Percentiles rank a stretch among this genome's conserved stretches.
phyloP scores from a whole-genome alignment of 1,139 yeast species.

The Hemisphaericaspora lyxosophila region DNA sequence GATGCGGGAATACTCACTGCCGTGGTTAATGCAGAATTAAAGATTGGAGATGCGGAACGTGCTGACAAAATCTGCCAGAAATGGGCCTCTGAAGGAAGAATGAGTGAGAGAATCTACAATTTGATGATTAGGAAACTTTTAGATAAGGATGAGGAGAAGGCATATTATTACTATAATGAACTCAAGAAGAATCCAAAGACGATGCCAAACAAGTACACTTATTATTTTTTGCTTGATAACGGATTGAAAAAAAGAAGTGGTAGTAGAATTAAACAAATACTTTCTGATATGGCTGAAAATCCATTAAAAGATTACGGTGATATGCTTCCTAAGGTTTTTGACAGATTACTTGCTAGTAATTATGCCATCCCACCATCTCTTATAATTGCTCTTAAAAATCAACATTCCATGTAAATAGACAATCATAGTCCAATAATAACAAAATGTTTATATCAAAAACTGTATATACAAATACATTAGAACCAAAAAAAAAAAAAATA shows the following conservation, averaged over 20 bases:
- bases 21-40: constrained; percentile 58
- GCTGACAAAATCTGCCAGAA: constrained; percentile 53
- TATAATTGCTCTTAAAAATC: neutral
- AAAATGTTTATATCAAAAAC: too few species aligned
- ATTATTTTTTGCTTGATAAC: constrained; percentile 51
- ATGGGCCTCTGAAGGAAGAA: constrained; percentile 30
- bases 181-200: constrained; percentile 23
- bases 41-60: constrained; percentile 43
- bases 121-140: constrained; percentile 55
- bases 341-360: constrained; percentile 3
- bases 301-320: constrained; percentile 37
- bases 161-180: constrained; percentile 38
- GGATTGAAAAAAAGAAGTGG: constrained; percentile 35
- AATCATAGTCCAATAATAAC: too few species aligned
- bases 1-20: constrained; percentile 51
- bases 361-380: neutral
- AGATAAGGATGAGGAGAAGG: constrained; percentile 35
- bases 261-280: constrained; percentile 34
- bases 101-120: constrained; percentile 55
- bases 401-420: neutral
- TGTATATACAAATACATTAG: too few species aligned
- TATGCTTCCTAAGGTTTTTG: constrained; percentile 33
- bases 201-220: constrained; percentile 57
- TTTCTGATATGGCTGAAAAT: constrained; percentile 33
- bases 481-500: too few species aligned